Conservation (phyloP, 176 grass and related monocot species). For the Eragrostis curvula region DNA sequence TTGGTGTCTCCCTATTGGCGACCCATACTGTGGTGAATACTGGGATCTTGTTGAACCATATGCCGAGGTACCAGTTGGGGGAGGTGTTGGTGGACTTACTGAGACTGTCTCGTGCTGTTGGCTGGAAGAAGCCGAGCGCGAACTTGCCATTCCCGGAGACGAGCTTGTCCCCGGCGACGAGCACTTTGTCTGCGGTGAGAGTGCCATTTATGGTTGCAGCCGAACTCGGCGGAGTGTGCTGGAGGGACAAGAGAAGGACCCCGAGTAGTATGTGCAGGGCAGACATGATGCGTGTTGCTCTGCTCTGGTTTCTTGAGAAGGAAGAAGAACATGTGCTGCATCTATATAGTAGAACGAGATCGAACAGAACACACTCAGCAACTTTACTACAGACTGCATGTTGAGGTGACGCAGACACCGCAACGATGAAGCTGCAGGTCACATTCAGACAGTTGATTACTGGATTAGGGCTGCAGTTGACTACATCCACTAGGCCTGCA, state of each 20-base stretch:
- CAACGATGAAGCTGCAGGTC: no score
- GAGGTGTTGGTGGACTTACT: background rate
- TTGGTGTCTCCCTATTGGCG: background rate
- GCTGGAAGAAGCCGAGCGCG: slow-evolving; percentile 60
- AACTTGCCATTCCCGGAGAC: slow-evolving; percentile 47
- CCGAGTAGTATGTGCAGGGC: background rate
- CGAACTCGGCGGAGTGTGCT: background rate
- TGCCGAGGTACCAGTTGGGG: background rate
- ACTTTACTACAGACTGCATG: no score
- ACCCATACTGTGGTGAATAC: background rate
- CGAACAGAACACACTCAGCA: no score
- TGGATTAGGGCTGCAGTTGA: no score
- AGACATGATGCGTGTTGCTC: background rate
- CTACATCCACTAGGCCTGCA: no score
- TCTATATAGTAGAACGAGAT: background rate
- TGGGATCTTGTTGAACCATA: background rate
- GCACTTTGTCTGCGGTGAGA: slow-evolving; percentile 4
- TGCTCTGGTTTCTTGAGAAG: background rate
- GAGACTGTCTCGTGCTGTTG: background rate
- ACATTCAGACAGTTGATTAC: no score
- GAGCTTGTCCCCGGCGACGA: slow-evolving; percentile 42
- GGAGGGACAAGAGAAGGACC: background rate
- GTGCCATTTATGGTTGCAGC: background rate
- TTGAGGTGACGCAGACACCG: no score
- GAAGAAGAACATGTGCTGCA: background rate